These are phyloP conservation scores for Candida xyloterini DNA, from an alignment of 805 yeast genomes.

Conservation along the genomic window DNA sequence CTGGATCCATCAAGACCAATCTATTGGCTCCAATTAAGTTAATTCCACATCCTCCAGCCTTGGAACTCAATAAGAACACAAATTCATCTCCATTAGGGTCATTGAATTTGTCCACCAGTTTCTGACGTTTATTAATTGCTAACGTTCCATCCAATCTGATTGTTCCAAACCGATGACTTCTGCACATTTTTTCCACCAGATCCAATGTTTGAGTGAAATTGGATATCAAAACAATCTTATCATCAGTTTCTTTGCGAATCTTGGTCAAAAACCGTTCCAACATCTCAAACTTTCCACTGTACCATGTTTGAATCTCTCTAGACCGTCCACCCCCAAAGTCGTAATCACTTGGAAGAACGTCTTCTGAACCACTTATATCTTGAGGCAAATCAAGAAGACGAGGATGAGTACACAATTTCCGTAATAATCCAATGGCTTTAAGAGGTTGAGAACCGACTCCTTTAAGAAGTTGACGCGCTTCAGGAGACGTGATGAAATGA, in stretches of 20 bases:
- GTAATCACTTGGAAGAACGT: conserved; percentile 73
- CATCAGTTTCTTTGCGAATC: conserved; percentile 79
- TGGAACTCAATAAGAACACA: conserved; percentile 83
- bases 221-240: conserved; percentile 90
- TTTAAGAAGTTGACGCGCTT: conserved; percentile 59
- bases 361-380: conserved; percentile 70
- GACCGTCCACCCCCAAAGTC: conserved; percentile 54
- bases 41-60: conserved; percentile 99
- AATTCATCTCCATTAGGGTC: conserved; percentile 88
- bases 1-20: conserved; percentile 79
- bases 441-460: conserved; percentile 79
- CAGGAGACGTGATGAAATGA: conserved; percentile 76
- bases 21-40: conserved; percentile 96
- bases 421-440: conserved; percentile 83
- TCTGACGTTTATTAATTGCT: conserved; percentile 89
- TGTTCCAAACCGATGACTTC: conserved; percentile 68
- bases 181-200: conserved; percentile 82
- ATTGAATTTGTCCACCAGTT: conserved; percentile 85
- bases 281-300: conserved; percentile 83
- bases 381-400: conserved; percentile 72
- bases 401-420: conserved; percentile 93
- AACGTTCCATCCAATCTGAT: conserved; percentile 89
- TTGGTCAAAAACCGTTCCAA: conserved; percentile 79
- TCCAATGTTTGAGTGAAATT: conserved; percentile 95
- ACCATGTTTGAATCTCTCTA: conserved; percentile 73